Evolutionary conservation across 139 green algal genomes (phyloP).

Genomic region (Coelastrella sp.): DNA sequence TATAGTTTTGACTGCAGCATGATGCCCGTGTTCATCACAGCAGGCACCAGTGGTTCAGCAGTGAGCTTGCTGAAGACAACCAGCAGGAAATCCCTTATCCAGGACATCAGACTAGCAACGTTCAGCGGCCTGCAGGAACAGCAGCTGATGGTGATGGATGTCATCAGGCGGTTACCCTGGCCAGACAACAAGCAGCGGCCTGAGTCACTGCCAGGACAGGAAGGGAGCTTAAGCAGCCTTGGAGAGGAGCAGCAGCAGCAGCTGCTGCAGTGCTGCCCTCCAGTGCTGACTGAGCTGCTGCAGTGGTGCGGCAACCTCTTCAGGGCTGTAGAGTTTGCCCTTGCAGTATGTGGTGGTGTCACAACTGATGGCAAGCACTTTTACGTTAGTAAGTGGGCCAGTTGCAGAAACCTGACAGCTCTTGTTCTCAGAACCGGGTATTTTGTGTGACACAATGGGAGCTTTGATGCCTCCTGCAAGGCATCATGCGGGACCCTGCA

Average conservation of each 20-base stretch:
- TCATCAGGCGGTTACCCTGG: neutral
- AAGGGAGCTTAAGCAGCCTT: neutral
- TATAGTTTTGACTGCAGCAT: neutral
- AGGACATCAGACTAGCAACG: neutral
- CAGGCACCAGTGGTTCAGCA: neutral
- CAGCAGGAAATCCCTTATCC: neutral
- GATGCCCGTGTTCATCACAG: neutral
- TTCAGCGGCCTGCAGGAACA: neutral
- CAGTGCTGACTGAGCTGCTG: slow-evolving; percentile 1
- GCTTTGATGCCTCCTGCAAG: neutral
- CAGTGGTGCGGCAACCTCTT: neutral
- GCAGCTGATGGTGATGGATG: neutral
- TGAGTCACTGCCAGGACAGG: neutral
- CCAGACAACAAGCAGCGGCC: neutral
- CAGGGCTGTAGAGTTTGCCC: neutral
- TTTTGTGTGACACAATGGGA: neutral
- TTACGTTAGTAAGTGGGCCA: neutral
- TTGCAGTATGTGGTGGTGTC: neutral
- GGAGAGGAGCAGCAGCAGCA: neutral
- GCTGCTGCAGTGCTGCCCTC: slow-evolving; percentile 4
- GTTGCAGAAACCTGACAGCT: neutral
- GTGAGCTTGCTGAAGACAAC: neutral
- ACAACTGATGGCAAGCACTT: neutral
- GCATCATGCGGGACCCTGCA: neutral
- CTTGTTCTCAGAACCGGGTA: neutral